Base-by-base conservation (phyloP, 805 yeast genomes). In the Komagataella kurtzmanii region DNA sequence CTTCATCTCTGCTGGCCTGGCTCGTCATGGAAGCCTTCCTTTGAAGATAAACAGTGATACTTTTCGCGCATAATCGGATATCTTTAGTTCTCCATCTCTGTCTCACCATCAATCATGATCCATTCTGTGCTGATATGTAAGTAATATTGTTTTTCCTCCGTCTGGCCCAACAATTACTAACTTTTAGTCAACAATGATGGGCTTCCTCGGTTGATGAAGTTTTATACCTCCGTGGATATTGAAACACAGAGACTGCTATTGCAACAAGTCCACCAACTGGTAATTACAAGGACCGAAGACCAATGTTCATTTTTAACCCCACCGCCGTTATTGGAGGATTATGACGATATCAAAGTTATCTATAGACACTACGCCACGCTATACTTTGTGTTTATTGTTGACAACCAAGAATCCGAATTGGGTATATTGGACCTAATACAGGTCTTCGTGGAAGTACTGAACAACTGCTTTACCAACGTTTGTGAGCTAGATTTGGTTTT, bases 401-500 rank as follows among this genome's bases (percentile, higher is more conserved):
- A 93, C 66, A 93, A 86, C 55, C 97, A 90, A 63, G 99, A 93
- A 66, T 81, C 90, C 24, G 98, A 93, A 66, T 73, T 93, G 45
- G 98, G 98, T 1, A 91, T 91, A 49, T 68, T 93, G 47, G 99
- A 93, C 65, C 69, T 93, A 61, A 91, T 93, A 53, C 99, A 93
- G 65, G 97, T 93, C 46, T 91, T 93, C 73, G 99, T 93, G 3
- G 97, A 93, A 65, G 85, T 95, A 51, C 74, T 93, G 57, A 96
- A 93, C 64, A 80, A 85, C 53, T 93, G 99, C 66, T 93, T 93
- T 67, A 83, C 82, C 55, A 90, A 89, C 61, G 99, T 93, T 6
- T 90, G 97, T 65, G 99, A 93, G 63, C 73, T 93, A 58, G 99
- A 93, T 67, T 73, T 93, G 55, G 97, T 93, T n/a, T 91, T 90